Evolutionary conservation across 2,329 filamentous ascomycete species (phyloP).

Genomic region (Diaporthe sp.): DNA sequence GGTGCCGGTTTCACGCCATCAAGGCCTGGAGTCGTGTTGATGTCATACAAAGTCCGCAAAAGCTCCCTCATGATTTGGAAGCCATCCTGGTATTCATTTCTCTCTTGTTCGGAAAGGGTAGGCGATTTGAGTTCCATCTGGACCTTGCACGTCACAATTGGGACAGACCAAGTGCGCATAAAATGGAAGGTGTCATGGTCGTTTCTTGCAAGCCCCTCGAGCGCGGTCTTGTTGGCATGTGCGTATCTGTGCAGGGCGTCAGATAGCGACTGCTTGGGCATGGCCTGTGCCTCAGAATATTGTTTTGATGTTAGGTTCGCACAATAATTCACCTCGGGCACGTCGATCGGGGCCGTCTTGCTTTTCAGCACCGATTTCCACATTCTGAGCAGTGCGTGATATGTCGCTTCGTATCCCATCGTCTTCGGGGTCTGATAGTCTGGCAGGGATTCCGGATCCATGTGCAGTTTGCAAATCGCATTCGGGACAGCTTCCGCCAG

Average conservation of each 20-base stretch:
- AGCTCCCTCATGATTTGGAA: background rate
- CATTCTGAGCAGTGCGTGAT: background rate
- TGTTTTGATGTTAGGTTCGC: background rate
- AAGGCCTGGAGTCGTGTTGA: background rate
- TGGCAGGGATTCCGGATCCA: background rate
- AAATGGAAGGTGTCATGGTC: background rate
- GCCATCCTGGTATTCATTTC: background rate
- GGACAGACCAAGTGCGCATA: background rate
- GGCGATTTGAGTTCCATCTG: background rate
- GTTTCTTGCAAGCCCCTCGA: background rate
- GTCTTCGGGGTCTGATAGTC: background rate
- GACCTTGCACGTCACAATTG: background rate
- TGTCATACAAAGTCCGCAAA: no score
- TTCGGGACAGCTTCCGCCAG: background rate
- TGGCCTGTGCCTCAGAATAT: background rate
- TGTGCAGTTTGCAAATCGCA: background rate
- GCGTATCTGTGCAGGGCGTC: background rate
- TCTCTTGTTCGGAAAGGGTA: background rate
- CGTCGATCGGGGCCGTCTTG: background rate
- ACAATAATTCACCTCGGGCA: background rate
- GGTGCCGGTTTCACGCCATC: no score
- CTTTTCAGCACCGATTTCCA: background rate
- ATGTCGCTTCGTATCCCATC: background rate
- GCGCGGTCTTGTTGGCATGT: background rate
- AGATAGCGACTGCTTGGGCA: background rate